Evolutionary conservation across 106 monocot genomes (phyloP).

Genomic region (Dioscorea dumetorum): DNA sequence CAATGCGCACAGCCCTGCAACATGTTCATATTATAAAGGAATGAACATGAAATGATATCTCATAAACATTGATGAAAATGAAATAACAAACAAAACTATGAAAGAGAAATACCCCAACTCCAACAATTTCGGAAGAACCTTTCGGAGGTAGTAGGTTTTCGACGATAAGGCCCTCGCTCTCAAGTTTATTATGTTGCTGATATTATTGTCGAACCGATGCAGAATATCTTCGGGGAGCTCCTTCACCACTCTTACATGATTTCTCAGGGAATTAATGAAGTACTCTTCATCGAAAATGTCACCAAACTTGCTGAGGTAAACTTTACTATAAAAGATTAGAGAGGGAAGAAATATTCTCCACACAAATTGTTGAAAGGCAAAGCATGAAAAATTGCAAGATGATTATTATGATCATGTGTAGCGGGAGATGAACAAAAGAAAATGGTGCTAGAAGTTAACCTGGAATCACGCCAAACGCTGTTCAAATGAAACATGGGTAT

Average conservation of each 20-base stretch:
- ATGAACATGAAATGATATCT: too few relatives aligned
- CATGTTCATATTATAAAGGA: background rate
- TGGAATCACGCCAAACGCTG: constrained; percentile 98
- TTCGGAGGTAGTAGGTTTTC: constrained; percentile 64
- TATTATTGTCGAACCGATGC: constrained; percentile 72
- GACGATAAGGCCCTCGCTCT: constrained; percentile 82
- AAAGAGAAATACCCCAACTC: constrained; percentile 59
- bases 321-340: background rate
- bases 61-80: too few relatives aligned
- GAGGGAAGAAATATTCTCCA: too few relatives aligned
- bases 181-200: constrained; percentile 87
- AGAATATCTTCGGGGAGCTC: constrained; percentile 74
- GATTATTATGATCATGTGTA: background rate
- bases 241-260: constrained; percentile 72
- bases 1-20: constrained; percentile 92
- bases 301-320: constrained; percentile 77
- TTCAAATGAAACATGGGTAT: constrained; percentile 86
- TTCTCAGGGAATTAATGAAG: constrained; percentile 66
- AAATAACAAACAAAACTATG: too few relatives aligned
- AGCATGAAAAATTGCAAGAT: too few relatives aligned
- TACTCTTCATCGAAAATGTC: constrained; percentile 99
- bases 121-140: constrained; percentile 83
- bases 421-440: constrained; percentile 4
- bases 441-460: constrained; percentile 26
- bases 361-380: too few relatives aligned